Conservation (phyloP, 2,329 filamentous ascomycete genomes). For the Claviceps spartinae region DNA sequence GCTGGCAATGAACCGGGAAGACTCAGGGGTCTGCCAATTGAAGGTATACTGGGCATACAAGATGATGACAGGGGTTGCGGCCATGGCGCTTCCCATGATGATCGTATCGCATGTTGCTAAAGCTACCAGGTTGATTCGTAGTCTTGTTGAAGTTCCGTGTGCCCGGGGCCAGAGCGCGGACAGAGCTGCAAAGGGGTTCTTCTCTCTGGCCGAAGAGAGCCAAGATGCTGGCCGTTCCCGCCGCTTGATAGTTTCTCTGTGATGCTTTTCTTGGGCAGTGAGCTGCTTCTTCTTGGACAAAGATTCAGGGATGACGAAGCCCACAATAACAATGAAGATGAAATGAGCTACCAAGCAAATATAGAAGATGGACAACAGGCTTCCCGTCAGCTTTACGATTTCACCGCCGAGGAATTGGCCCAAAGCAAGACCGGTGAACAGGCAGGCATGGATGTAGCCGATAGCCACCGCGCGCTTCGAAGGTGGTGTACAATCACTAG, state of each 20-base stretch:
- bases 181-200: slow-evolving; percentile 65
- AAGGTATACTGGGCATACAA: slow-evolving; percentile 75
- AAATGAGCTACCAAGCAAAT: slow-evolving; percentile 58
- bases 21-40: slow-evolving; percentile 69
- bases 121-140: slow-evolving; percentile 71
- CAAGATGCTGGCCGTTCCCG: slow-evolving; percentile 12
- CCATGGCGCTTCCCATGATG: slow-evolving; percentile 70
- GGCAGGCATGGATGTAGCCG: slow-evolving; percentile 76
- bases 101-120: slow-evolving; percentile 71
- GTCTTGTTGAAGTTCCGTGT: slow-evolving; percentile 37
- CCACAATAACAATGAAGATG: slow-evolving; percentile 59
- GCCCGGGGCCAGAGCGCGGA: slow-evolving; percentile 64
- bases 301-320: slow-evolving; percentile 70
- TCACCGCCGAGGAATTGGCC: slow-evolving; percentile 74
- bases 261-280: slow-evolving; percentile 55
- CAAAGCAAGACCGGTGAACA: slow-evolving; percentile 79
- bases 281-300: slow-evolving; percentile 59
- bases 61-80: slow-evolving; percentile 65
- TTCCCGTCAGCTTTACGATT: slow-evolving; percentile 62
- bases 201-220: slow-evolving; percentile 24
- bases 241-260: slow-evolving; percentile 28
- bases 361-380: slow-evolving; percentile 74
- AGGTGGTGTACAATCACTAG: slow-evolving; percentile 74
- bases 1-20: slow-evolving; percentile 68
- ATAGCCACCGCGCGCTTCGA: slow-evolving; percentile 70